Conservation (phyloP, 345 rosid genomes). For the Angophora floribunda region DNA sequence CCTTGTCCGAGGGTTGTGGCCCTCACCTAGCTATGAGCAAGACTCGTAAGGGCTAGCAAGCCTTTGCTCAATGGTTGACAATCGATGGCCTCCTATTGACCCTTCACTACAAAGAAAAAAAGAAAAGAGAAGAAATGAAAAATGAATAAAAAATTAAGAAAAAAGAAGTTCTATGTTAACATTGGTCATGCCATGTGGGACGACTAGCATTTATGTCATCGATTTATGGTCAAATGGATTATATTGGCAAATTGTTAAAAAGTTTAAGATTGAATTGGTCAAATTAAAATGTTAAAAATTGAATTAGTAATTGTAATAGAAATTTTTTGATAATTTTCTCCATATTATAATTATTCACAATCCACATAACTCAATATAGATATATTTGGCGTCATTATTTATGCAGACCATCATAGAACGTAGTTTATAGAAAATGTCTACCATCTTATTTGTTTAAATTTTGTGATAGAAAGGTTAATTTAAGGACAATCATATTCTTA, state of each 20-base stretch:
- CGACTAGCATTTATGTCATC: rapidly evolving
- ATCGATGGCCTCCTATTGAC: not conserved
- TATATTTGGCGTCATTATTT: not conserved
- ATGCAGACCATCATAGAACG: not conserved
- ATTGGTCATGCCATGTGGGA: rapidly evolving
- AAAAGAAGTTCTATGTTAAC: rapidly evolving
- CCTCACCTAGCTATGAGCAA: not conserved
- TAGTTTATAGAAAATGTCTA: not conserved
- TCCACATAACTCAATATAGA: not conserved
- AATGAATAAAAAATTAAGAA: not conserved
- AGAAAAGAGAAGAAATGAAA: not conserved
- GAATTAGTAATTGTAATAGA: no score
- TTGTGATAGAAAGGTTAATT: not conserved
- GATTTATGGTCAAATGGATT: not conserved
- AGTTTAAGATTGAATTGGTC: not conserved
- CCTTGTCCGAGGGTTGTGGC: not conserved
- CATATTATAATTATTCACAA: not conserved
- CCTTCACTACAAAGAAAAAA: no score
- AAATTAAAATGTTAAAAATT: not conserved
- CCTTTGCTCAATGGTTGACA: not conserved
- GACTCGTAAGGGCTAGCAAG: not conserved
- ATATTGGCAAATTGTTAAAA: not conserved
- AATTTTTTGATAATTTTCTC: no score
- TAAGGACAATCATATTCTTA: not conserved
- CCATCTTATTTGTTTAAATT: not conserved